These are phyloP conservation scores for Sporisorium reilianum DNA, from an alignment of 1,284 basidiomycete species.

Conservation along the genomic window DNA sequence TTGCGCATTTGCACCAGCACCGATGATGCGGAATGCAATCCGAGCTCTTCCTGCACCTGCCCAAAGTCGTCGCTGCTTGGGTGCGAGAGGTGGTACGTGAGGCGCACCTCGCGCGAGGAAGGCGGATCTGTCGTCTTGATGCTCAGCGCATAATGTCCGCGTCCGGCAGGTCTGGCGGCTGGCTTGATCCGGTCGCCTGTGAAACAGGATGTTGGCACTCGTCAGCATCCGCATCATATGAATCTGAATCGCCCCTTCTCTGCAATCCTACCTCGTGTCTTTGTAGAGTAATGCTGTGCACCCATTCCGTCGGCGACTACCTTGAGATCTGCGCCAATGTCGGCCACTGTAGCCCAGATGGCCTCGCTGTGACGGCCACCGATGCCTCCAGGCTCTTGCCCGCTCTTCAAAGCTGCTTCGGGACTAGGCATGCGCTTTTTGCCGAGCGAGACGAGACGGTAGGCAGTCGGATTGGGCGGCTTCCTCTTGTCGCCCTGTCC, in stretches of 20 bases:
- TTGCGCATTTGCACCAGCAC: constrained; percentile 55
- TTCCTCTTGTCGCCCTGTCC: constrained; percentile 34
- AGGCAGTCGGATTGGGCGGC: constrained; percentile 48
- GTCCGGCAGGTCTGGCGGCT: constrained; percentile 47
- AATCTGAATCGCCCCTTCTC: background rate
- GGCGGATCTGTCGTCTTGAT: constrained; percentile 50
- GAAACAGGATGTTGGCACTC: background rate
- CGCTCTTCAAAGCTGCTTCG: constrained; percentile 42
- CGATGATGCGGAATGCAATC: constrained; percentile 44
- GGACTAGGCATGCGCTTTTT: constrained; percentile 58
- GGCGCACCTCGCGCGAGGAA: constrained; percentile 46
- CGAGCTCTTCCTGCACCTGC: constrained; percentile 52
- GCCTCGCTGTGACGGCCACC: constrained; percentile 54
- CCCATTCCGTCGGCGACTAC: constrained; percentile 31
- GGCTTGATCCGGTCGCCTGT: constrained; percentile 50
- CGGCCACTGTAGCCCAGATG: constrained; percentile 55
- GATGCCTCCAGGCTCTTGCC: constrained; percentile 53
- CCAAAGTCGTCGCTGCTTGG: constrained; percentile 52
- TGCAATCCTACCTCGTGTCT: constrained; percentile 39
- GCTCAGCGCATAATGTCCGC: constrained; percentile 53
- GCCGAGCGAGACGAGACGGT: constrained; percentile 49
- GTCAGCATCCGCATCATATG: background rate
- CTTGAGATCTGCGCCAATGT: constrained; percentile 42
- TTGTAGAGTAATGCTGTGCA: constrained; percentile 51
- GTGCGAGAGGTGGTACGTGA: constrained; percentile 55